Base-by-base conservation (phyloP, 192 early-diverging fungal species). In the Mortierella hygrophila region DNA sequence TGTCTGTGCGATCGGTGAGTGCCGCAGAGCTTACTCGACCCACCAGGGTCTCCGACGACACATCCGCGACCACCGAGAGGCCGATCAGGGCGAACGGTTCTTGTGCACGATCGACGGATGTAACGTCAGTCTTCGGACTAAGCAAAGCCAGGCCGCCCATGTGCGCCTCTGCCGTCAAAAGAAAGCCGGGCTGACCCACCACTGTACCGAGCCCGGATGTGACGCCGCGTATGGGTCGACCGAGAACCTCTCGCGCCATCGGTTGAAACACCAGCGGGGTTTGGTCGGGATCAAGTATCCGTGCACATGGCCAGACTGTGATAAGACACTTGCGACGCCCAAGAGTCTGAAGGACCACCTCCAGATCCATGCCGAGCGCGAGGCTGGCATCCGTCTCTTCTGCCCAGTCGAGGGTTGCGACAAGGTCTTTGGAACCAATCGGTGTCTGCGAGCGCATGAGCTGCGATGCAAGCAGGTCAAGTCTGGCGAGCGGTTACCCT, bases 271-370 rank as follows among this genome's bases (percentile, higher is more conserved):
- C 40, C 75, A 80, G 29, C 69, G 79, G 10, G 84, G 84, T 13
- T 54, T 86, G 35, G 84, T 86, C 13, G 84, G 84, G 7, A 55
- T 86, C 70, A 86, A 86, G 63, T 86, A 86, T 55, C 84, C 84
- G 6, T 86, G 84, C 42, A 72, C 77, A 18, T 86, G 84, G 84
- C 79, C 74, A 8, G 75, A 70, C 15, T 86, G 84, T 44, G 71
- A 70, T 47, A 86, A 86, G 84, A 81, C 74, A 20, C 72, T 86
- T 38, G 84, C 84, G 35, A 86, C 84, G 23, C 78, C 84, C 29
- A 86, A 86, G 79, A 77, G 75, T 49, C 76, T 86, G 1, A 86
- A 81, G 63, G 84, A 86, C 44, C 84, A 86, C 40, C 55, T 81
- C 21, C 78, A 80, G 75, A 86, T 86, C 54, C 84, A 86, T 74